Conservation (phyloP, 768 basidiomycete species). For the Boletus rufocinnamomeus region DNA sequence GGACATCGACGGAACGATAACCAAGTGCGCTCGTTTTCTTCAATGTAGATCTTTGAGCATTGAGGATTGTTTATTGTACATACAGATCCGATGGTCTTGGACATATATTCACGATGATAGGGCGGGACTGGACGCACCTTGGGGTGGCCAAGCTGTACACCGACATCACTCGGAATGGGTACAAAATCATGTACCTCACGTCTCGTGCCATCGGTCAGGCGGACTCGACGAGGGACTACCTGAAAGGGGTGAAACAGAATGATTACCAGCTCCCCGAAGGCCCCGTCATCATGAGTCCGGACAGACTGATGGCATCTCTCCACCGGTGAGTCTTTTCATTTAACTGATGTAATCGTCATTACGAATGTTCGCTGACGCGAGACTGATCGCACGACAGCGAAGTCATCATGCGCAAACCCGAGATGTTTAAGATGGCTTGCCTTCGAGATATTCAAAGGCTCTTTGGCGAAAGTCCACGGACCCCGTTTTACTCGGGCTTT, state of each 20-base stretch:
- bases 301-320: slow-evolving; percentile 89
- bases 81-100: slow-evolving; percentile 91
- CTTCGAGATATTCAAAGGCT: slow-evolving; percentile 90
- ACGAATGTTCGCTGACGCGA: not conserved
- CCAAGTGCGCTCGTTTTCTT: slow-evolving; percentile 65
- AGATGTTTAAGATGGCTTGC: slow-evolving; percentile 99
- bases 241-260: slow-evolving; percentile 93
- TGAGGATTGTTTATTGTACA: not conserved
- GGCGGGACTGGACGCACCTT: slow-evolving; percentile 96
- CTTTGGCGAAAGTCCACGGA: slow-evolving; percentile 70
- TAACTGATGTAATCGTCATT: not conserved
- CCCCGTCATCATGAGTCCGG: slow-evolving; percentile 98
- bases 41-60: not conserved
- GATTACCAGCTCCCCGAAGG: slow-evolving; percentile 97
- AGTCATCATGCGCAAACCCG: slow-evolving; percentile 98
- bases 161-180: slow-evolving; percentile 92
- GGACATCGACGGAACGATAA: slow-evolving; percentile 99
- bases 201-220: slow-evolving; percentile 98
- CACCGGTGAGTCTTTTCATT: slow-evolving; percentile 70
- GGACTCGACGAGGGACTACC: slow-evolving; percentile 92
- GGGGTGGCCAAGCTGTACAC: slow-evolving; percentile 98
- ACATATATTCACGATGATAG: slow-evolving; percentile 96
- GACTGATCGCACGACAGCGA: slow-evolving; percentile 53
- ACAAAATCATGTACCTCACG: slow-evolving; percentile 97
- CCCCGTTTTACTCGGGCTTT: slow-evolving; percentile 95